A percentile compares a stretch with the other conserved stretches of the same genome.
phyloP scores from a whole-genome alignment of 2,329 filamentous ascomycete species.

The Cordyceps militaris region DNA sequence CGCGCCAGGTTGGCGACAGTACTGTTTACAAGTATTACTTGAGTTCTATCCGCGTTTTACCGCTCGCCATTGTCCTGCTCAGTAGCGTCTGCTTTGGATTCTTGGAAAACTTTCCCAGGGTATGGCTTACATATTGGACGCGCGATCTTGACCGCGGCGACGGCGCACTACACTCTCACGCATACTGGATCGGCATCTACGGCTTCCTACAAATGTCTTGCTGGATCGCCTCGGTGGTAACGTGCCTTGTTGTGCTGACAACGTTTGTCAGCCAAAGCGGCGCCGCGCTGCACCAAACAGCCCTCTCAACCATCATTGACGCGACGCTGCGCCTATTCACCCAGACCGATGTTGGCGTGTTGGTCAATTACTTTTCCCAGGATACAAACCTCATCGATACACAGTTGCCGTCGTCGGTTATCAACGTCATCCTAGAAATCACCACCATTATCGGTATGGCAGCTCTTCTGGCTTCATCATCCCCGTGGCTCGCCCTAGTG shows the following conservation, averaged over 20 bases:
- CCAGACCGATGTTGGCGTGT: conserved; percentile 33
- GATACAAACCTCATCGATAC: conserved; percentile 36
- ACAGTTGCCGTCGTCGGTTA: conserved; percentile 29
- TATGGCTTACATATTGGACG: conserved; percentile 38
- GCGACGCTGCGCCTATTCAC: conserved; percentile 37
- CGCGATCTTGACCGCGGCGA: conserved; percentile 20
- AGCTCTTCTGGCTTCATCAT: conserved; percentile 36
- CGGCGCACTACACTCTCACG: conserved; percentile 12
- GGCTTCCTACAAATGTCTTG: conserved; percentile 18
- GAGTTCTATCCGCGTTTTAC: conserved; percentile 18
- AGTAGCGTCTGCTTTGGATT: conserved; percentile 22
- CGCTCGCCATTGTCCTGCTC: conserved; percentile 17
- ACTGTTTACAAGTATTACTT: conserved; percentile 29
- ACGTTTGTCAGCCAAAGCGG: conserved; percentile 24
- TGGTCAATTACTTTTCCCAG: conserved; percentile 40
- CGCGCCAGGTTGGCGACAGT: background rate
- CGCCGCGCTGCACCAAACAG: conserved; percentile 25
- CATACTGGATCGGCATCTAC: conserved; percentile 28
- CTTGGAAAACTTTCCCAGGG: conserved; percentile 21
- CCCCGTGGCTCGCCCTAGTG: conserved; percentile 38
- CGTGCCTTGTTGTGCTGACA: conserved; percentile 20
- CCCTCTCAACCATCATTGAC: conserved; percentile 27
- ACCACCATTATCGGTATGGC: conserved; percentile 39
- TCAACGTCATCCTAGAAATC: conserved; percentile 29
- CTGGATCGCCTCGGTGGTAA: too few species aligned